Evolutionary conservation across 192 early-diverging fungal genomes (phyloP).

Genomic region (Geranomyces michiganensis): DNA sequence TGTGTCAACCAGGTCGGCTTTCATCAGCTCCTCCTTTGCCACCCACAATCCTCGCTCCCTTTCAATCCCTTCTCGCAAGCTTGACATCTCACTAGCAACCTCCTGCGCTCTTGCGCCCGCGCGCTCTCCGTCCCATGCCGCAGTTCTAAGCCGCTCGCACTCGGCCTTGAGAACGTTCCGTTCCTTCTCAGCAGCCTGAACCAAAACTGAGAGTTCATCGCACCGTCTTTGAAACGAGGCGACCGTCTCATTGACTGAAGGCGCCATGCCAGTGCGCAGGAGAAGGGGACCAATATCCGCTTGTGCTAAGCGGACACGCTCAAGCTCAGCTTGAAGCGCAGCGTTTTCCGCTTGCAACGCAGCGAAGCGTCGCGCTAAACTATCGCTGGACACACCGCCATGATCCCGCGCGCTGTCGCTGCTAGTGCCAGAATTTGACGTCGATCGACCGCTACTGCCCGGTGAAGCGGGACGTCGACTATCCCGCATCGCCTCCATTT

Average conservation of each 20-base stretch:
- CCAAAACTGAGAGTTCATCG: constrained; percentile 25
- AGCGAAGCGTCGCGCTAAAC: neutral
- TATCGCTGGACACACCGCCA: too few relatives aligned
- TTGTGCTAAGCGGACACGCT: constrained; percentile 25
- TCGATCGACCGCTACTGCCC: too few relatives aligned
- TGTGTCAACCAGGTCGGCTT: neutral
- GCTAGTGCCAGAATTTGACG: too few relatives aligned
- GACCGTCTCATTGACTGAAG: neutral
- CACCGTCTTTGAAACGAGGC: constrained; percentile 24
- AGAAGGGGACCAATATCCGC: constrained; percentile 29
- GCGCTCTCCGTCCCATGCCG: constrained; percentile 6
- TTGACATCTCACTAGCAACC: constrained; percentile 6
- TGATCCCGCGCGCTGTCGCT: too few relatives aligned
- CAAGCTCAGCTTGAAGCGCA: constrained; percentile 11
- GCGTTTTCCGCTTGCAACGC: constrained; percentile 15
- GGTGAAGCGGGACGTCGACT: too few relatives aligned
- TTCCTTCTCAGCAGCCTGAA: constrained; percentile 13
- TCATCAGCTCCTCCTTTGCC: constrained; percentile 22
- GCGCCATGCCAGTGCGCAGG: constrained; percentile 17
- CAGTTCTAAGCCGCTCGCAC: constrained; percentile 7
- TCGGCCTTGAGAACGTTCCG: constrained; percentile 11
- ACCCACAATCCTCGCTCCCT: constrained; percentile 22
- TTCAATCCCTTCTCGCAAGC: constrained; percentile 19
- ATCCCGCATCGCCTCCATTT: too few relatives aligned
- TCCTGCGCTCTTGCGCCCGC: neutral